These are phyloP conservation scores for Leptographium wingfieldii DNA, from an alignment of 2,329 filamentous ascomycete genomes.

Conservation along the genomic window DNA sequence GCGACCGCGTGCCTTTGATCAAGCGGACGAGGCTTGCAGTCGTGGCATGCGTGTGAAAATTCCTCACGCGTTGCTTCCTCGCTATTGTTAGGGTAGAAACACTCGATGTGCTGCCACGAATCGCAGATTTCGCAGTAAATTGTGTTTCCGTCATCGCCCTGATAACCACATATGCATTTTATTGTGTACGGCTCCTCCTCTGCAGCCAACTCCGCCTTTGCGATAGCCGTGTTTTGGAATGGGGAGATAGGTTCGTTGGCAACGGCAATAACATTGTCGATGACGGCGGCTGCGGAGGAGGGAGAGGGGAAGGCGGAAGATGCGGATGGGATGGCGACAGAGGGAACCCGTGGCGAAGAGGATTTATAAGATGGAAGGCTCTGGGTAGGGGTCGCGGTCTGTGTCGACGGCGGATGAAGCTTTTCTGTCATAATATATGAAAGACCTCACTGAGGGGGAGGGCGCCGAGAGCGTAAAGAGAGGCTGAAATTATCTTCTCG, in stretches of 20 bases:
- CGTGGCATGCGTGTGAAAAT: slow-evolving; percentile 74
- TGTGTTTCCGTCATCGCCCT: slow-evolving; percentile 93
- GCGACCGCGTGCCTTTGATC: slow-evolving; percentile 65
- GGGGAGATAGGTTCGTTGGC: not conserved
- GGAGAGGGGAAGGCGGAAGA: not conserved
- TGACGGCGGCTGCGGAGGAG: not conserved
- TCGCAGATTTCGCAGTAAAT: slow-evolving; percentile 94
- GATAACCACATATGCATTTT: slow-evolving; percentile 91
- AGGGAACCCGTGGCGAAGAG: not conserved
- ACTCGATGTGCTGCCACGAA: slow-evolving; percentile 96
- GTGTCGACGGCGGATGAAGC: slow-evolving; percentile 38
- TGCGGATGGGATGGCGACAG: not conserved
- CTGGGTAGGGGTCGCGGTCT: slow-evolving; percentile 43
- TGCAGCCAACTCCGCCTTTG: slow-evolving; percentile 40
- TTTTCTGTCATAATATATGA: slow-evolving; percentile 52
- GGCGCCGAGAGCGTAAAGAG: slow-evolving; percentile 13
- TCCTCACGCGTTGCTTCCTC: slow-evolving; percentile 58
- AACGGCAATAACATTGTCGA: not conserved
- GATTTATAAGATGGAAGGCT: slow-evolving; percentile 26
- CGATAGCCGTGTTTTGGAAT: not conserved
- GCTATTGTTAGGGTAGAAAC: slow-evolving; percentile 72
- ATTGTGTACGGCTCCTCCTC: slow-evolving; percentile 84
- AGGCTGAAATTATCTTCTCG: not conserved
- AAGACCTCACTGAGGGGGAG: slow-evolving; percentile 28
- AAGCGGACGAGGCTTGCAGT: slow-evolving; percentile 69